Conservation (phyloP, 108 stramenopile genomes). For the Bacterosira constricta region DNA sequence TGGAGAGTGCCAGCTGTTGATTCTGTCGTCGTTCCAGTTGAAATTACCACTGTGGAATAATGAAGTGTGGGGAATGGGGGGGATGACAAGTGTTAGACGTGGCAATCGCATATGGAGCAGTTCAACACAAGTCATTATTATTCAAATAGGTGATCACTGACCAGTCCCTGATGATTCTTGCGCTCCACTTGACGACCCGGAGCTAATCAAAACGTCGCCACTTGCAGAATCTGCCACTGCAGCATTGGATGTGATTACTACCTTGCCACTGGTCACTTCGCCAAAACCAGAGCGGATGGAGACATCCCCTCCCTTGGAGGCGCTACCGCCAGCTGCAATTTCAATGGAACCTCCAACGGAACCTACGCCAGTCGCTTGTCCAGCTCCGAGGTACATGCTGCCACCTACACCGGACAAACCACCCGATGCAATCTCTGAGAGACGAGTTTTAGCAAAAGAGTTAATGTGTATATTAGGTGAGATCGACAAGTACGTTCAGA, state of each 20-base stretch:
- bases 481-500: too few relatives aligned
- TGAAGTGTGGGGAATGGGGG: too few relatives aligned
- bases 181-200: slow-evolving; percentile 3
- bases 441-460: too few relatives aligned
- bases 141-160: too few relatives aligned
- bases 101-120: too few relatives aligned
- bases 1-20: slow-evolving; percentile 12
- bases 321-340: slow-evolving; percentile 4
- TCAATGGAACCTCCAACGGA: slow-evolving; percentile 30
- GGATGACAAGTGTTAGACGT: too few relatives aligned
- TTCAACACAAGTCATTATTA: too few relatives aligned
- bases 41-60: slow-evolving; percentile 7
- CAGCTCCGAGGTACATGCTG: slow-evolving; percentile 26
- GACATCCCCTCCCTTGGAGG: slow-evolving; percentile 10
- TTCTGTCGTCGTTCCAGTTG: slow-evolving; percentile 20
- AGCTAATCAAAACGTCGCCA: slow-evolving; percentile 6
- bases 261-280: slow-evolving; percentile 7
- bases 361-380: slow-evolving; percentile 22
- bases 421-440: slow-evolving; percentile 15
- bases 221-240: background rate
- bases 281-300: slow-evolving; percentile 18
- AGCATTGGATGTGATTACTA: background rate
- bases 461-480: too few relatives aligned
- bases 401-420: slow-evolving; percentile 28
- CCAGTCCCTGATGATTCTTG: slow-evolving; percentile 11